Evolutionary conservation across 2,329 filamentous ascomycete species (phyloP).

Genomic region (Eurotiales sp.): DNA sequence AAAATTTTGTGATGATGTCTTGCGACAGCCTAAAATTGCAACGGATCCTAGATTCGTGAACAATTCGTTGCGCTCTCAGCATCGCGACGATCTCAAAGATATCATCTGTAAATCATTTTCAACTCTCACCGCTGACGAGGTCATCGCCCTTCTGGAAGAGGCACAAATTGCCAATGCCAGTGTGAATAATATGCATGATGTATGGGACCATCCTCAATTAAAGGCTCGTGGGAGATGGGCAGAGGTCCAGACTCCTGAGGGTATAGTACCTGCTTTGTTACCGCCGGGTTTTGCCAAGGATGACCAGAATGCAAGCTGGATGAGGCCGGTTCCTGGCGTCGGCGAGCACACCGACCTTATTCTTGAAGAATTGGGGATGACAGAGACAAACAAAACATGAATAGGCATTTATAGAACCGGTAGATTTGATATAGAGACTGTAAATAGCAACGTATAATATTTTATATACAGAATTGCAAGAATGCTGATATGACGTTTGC

Average conservation of each 20-base stretch:
- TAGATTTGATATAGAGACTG: neutral
- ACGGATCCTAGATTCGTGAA: conserved; percentile 47
- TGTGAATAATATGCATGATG: conserved; percentile 52
- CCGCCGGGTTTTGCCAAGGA: conserved; percentile 44
- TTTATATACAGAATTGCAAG: too few species aligned
- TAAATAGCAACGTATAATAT: too few species aligned
- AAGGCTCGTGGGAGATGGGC: conserved; percentile 51
- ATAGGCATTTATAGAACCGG: neutral
- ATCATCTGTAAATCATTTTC: conserved; percentile 47
- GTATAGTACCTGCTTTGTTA: conserved; percentile 47
- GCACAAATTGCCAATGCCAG: conserved; percentile 54
- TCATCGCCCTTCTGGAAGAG: conserved; percentile 42
- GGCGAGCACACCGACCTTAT: conserved; percentile 51
- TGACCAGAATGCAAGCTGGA: conserved; percentile 25
- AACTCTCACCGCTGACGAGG: conserved; percentile 36
- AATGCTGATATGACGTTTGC: too few species aligned
- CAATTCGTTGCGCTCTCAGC: conserved; percentile 46
- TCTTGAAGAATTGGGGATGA: conserved; percentile 42
- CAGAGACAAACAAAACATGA: neutral
- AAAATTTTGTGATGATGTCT: conserved; percentile 47
- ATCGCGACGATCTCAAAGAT: conserved; percentile 44
- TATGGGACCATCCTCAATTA: conserved; percentile 55
- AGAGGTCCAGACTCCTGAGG: conserved; percentile 46
- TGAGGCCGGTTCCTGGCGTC: conserved; percentile 44
- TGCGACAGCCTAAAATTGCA: conserved; percentile 41